Evolutionary conservation across 2,329 filamentous ascomycete genomes (phyloP).

Genomic region (Cercospora nicotianae): DNA sequence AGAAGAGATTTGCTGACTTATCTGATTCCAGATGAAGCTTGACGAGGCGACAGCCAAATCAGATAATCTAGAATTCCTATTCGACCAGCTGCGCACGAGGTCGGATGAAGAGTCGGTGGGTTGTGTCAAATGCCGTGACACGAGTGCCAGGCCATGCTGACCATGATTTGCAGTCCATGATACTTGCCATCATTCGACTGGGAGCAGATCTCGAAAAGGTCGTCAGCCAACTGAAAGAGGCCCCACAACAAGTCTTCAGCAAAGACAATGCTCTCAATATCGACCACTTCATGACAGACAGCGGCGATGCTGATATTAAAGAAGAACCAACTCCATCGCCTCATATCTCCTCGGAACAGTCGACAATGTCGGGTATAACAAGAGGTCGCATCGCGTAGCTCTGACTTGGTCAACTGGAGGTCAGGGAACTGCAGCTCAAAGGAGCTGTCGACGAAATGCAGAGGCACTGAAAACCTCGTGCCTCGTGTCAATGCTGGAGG

Average conservation of each 20-base stretch:
- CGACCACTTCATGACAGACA: background rate
- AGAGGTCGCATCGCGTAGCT: background rate
- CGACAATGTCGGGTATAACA: background rate
- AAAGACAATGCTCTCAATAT: background rate
- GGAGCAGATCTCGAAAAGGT: conserved; percentile 26
- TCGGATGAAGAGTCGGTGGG: conserved; percentile 25
- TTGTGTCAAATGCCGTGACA: background rate
- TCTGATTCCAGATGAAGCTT: conserved; percentile 12
- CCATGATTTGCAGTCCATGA: background rate
- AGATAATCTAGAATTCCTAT: conserved; percentile 25
- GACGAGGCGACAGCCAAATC: conserved; percentile 20
- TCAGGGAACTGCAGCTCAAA: background rate
- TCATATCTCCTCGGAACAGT: background rate
- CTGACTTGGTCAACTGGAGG: background rate
- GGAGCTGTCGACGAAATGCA: background rate
- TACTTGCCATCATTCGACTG: conserved; percentile 25
- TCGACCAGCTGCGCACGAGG: conserved; percentile 25
- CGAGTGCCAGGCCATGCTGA: background rate
- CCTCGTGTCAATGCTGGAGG: background rate
- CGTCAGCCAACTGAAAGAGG: conserved; percentile 20
- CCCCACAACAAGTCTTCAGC: conserved; percentile 8
- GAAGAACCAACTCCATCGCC: background rate
- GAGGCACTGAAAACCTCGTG: background rate
- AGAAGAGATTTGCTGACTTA: background rate
- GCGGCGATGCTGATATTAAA: background rate